Conservation (phyloP, 108 stramenopile species). For the Cyclotella baltica region DNA sequence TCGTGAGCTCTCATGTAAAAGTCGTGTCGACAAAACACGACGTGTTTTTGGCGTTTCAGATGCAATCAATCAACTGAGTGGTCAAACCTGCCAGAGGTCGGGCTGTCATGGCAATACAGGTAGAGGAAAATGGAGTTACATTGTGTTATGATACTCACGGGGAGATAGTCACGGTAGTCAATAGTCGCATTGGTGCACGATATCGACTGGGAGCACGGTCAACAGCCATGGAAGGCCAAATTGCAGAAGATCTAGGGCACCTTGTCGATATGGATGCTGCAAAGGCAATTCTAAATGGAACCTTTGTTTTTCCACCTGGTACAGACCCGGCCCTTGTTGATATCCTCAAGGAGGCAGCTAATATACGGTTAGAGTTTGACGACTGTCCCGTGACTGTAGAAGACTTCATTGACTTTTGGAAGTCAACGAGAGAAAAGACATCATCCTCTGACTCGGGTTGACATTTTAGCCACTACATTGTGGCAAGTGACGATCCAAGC, state of each 20-base stretch:
- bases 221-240: not conserved
- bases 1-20: too few species aligned
- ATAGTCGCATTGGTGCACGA: not conserved
- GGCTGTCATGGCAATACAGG: not conserved
- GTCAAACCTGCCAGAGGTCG: not conserved
- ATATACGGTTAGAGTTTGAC: not conserved
- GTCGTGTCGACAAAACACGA: too few species aligned
- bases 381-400: not conserved
- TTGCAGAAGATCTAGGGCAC: too few species aligned
- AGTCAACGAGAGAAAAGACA: not conserved
- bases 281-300: not conserved
- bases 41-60: too few species aligned
- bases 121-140: not conserved
- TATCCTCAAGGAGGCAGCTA: not conserved
- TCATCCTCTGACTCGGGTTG: not conserved
- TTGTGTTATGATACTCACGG: not conserved
- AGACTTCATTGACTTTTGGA: not conserved
- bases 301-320: not conserved
- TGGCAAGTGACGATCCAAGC: not conserved
- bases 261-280: too few species aligned
- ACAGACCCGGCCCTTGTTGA: too few species aligned
- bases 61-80: not conserved
- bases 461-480: not conserved
- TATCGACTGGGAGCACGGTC: not conserved
- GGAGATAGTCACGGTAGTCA: not conserved